Percentiles rank a stretch among this genome's conserved stretches.
Evolutionary conservation across 177 flowering plant species (phyloP).

Genomic region (Vitis hybrid): DNA sequence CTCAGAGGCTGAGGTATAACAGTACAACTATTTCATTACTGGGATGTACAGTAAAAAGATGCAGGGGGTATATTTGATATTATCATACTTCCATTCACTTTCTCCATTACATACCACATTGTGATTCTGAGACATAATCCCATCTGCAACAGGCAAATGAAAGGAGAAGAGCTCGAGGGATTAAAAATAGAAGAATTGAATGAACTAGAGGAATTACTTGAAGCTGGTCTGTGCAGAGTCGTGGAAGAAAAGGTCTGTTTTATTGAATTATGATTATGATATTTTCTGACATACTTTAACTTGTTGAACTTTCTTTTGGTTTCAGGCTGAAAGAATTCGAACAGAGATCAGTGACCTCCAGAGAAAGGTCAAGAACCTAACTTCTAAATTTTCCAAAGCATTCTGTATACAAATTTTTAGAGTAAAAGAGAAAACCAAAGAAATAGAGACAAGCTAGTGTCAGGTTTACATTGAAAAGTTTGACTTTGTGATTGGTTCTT

Average conservation of each 20-base stretch:
- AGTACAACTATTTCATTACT: too few species aligned
- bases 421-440: not conserved
- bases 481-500: too few species aligned
- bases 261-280: not conserved
- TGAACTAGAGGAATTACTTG: conserved; percentile 28
- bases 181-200: conserved; percentile 29
- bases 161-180: conserved; percentile 40
- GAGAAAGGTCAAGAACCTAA: conserved; percentile 23
- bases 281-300: not conserved
- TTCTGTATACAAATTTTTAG: not conserved
- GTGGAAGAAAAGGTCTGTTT: conserved; percentile 29
- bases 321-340: conserved; percentile 27
- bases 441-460: not conserved
- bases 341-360: conserved; percentile 28
- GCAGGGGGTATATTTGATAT: too few species aligned
- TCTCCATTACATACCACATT: too few species aligned
- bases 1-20: conserved; percentile 31
- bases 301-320: not conserved
- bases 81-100: too few species aligned
- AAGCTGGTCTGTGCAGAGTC: conserved; percentile 25
- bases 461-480: too few species aligned
- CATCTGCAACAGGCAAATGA: conserved; percentile 25
- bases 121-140: too few species aligned
- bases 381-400: not conserved
- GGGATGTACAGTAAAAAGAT: too few species aligned